Conservation (phyloP, 1,139 yeast genomes). For the Pichia sp. region DNA sequence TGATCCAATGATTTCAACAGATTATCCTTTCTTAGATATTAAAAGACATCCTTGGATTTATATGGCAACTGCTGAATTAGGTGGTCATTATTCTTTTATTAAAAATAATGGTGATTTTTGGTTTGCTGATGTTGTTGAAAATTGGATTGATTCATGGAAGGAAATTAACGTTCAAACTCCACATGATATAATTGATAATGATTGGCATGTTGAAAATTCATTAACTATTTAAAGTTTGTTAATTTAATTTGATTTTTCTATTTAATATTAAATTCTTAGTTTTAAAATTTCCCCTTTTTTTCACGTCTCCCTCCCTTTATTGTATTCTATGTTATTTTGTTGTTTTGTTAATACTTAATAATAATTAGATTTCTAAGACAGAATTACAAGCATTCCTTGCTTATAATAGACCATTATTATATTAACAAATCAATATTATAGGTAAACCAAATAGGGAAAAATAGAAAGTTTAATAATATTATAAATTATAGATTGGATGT, state of each 20-base stretch:
- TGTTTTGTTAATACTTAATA: no score
- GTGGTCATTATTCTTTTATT: conserved; percentile 63
- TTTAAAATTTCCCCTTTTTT: background rate
- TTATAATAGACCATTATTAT: no score
- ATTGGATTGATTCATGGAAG: conserved; percentile 52
- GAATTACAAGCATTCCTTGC: no score
- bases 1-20: conserved; percentile 68
- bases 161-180: conserved; percentile 21
- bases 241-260: background rate
- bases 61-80: conserved; percentile 49
- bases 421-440: no score
- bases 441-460: no score
- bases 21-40: conserved; percentile 45
- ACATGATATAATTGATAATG: conserved; percentile 9
- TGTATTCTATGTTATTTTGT: no score
- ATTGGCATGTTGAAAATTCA: conserved; percentile 3
- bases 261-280: no score
- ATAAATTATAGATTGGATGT: background rate
- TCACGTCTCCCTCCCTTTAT: no score
- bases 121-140: conserved; percentile 60
- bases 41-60: conserved; percentile 49
- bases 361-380: no score
- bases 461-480: no score
- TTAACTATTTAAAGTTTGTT: background rate
- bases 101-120: conserved; percentile 60